Base-by-base conservation (phyloP, 208 protist genomes). In the Acanthamoeba lugdunensis region DNA sequence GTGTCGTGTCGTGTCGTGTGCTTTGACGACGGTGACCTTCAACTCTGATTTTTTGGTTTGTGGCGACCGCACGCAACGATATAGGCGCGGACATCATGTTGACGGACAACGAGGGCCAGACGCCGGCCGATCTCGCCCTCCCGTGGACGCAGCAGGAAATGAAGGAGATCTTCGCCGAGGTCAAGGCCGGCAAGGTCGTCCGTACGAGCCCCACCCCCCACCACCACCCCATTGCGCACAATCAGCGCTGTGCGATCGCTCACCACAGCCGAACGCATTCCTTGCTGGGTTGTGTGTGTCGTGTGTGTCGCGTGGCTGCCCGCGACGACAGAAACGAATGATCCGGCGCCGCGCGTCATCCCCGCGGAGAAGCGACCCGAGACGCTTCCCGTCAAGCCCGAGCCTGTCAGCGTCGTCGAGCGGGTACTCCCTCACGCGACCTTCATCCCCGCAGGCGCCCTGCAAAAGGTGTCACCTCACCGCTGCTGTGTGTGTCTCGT, bases 81-180 rank as follows among this genome's bases (percentile, higher is more conserved):
- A 58, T 18, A 73, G 75, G 75, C 4, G 75, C 75, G 33, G 75
- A 84, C 45, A 84, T 84, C 28, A 58, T 58, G 33, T n/a, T 84
- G 45, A 84, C 75, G 23, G 48, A 84, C 48, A 84, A 84, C 48
- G 75, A 84, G 48, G 75, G 75, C 75, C 75, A 84, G 21, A 84
- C 75, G 45, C 28, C 75, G 11, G 75, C 45, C 28, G 75, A 84
- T 30, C 75, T 84, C 1, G 75, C 75, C 25, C 75, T 84, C 25
- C 75, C 75, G 14, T 84, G 75, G 75, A 84, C 75, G 11, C 75
- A 84, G 45, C 48, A 48, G 45, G 75, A 84, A 50, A 84, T 84
- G 75, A 84, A 56, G 45, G 48, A 84, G 33, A 48, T 84, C 75
- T 84, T 58, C 25, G 75, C 33, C 13, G 45, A 84, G 48, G 75